Percentiles rank a stretch among this genome's conserved stretches.
Evolutionary conservation across 2,329 filamentous ascomycete species (phyloP).

Genomic region (Dendryphion nanum): DNA sequence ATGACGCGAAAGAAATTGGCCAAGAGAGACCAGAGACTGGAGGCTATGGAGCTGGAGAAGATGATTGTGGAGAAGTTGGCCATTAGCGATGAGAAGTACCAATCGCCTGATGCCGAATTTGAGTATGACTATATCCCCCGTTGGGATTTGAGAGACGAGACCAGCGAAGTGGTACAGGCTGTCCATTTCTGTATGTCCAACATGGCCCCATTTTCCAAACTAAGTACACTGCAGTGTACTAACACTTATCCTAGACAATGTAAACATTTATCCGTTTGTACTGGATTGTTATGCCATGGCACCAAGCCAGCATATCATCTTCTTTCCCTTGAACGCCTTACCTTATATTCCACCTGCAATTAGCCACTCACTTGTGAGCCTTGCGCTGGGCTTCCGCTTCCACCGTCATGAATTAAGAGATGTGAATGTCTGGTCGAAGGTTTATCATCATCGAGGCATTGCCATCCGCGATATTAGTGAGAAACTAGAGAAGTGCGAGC

Average conservation of each 20-base stretch:
- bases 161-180: conserved; percentile 28
- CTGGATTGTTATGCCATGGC: conserved; percentile 15
- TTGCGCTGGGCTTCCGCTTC: conserved; percentile 25
- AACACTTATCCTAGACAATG: conserved; percentile 22
- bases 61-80: too few relatives aligned
- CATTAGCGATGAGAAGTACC: too few relatives aligned
- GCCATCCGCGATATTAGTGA: conserved; percentile 25
- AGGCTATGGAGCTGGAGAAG: too few relatives aligned
- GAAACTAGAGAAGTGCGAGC: conserved; percentile 14
- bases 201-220: too few relatives aligned
- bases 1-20: too few relatives aligned
- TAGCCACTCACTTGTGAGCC: conserved; percentile 26
- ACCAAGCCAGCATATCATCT: conserved; percentile 25
- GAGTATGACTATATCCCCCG: too few relatives aligned
- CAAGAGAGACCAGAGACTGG: too few relatives aligned
- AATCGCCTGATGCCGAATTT: too few relatives aligned
- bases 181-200: conserved; percentile 29
- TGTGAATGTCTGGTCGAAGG: conserved; percentile 16
- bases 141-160: conserved; percentile 16
- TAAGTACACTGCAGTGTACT: too few relatives aligned
- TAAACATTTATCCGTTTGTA: conserved; percentile 19
- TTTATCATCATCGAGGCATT: conserved; percentile 28
- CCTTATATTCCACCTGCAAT: conserved; percentile 28
- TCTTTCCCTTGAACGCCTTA: conserved; percentile 22
- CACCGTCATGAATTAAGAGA: conserved; percentile 10